These are phyloP conservation scores for Carex scoparia DNA, from an alignment of 176 grass and related monocot genomes.

Conservation along the genomic window DNA sequence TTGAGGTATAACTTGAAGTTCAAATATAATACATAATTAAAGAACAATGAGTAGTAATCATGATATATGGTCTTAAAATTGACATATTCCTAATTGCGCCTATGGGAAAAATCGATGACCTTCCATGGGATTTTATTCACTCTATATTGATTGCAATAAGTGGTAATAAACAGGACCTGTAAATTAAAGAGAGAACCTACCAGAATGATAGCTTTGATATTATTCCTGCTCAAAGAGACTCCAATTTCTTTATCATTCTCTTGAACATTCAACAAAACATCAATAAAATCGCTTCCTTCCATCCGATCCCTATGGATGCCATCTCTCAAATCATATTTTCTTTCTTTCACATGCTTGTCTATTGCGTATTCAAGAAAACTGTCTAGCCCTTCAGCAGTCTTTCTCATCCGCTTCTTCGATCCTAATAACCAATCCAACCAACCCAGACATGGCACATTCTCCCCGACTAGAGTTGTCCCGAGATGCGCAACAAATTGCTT, in stretches of 20 bases:
- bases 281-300: background rate
- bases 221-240: constrained; percentile 22
- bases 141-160: too few species aligned
- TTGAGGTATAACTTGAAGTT: too few species aligned
- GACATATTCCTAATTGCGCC: too few species aligned
- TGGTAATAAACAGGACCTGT: background rate
- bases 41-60: too few species aligned
- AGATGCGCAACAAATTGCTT: background rate
- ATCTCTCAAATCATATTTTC: background rate
- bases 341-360: constrained; percentile 21
- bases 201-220: constrained; percentile 48
- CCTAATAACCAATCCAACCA: constrained; percentile 9
- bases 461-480: background rate
- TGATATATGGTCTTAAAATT: too few species aligned
- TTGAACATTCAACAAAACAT: constrained; percentile 41
- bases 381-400: constrained; percentile 29
- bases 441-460: constrained; percentile 3
- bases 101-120: too few species aligned
- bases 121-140: too few species aligned
- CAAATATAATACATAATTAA: too few species aligned
- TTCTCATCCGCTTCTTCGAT: background rate
- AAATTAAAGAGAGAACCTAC: constrained; percentile 3
- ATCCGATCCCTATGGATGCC: background rate
- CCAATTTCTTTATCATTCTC: background rate
- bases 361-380: constrained; percentile 29